Base-by-base conservation (phyloP, 2,329 filamentous ascomycete genomes). In the Nothophoma quercina region DNA sequence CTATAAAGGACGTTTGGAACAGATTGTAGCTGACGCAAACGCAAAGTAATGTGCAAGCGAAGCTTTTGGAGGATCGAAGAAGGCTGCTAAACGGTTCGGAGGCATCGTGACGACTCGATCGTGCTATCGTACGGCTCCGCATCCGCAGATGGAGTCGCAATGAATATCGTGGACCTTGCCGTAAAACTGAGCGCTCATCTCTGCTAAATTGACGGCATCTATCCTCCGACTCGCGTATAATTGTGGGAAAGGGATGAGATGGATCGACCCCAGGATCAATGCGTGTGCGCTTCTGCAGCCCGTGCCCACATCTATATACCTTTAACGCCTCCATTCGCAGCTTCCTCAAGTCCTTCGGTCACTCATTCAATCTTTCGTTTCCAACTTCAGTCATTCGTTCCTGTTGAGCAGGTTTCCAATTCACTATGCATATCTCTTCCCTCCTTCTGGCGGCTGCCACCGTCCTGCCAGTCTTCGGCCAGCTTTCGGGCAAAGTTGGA, bases 401-500 rank as follows among this genome's bases (percentile, higher is more conserved):
- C 58, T 68, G 63, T 52, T 61, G 64, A 53, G 61, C 65, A 67
- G 64, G 39, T 50, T 47, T 60, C 22, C 9, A n/a, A 9, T 39
- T 42, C 40, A 60, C n/a, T 13, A 71, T 71, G 68, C 67, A 56
- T 33, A 58, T 63, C 46, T 63, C 64, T 26, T 44, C 56, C 13
- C 39, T 68, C 16, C 26, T 71, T 41, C 58, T 70, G 33, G 61
- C 61, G 10, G 49, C 62, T 10, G 57, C 62, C 10, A 39, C 66
- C n/a, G 46, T 67, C 8, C 60, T 69, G 12, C 63, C 62, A 12
- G 43, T 53, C 28, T 42, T 65, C n/a, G 67, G 51, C 5, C 71
- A 73, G 46, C 65, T 74, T 18, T 73, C 71, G 5, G 71, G 71
- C 43, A 59, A 54, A 33, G 70, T 74, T 35, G 72, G 71, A 4